A percentile compares a stretch with the other conserved stretches of the same genome.
Conservation (phyloP, 257 asterid species). For the Solanum pinnatisectum region DNA sequence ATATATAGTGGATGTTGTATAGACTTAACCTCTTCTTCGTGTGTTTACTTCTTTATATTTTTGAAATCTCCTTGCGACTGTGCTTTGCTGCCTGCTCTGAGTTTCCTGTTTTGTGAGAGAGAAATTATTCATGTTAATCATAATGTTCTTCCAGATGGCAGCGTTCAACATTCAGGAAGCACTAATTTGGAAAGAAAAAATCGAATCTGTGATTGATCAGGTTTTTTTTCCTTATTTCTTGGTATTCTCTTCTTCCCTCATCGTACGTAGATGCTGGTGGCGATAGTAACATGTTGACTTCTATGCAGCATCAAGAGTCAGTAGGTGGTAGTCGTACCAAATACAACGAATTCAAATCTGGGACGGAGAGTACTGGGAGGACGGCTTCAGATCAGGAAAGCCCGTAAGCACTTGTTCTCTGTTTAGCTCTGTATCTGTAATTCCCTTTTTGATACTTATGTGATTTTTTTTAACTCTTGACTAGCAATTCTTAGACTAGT, state of each 20-base stretch:
- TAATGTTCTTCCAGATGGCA: constrained; percentile 64
- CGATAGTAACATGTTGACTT: constrained; percentile 6
- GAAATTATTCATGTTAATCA: neutral
- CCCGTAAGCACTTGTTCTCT: constrained; percentile 44
- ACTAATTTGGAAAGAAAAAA: constrained; percentile 75
- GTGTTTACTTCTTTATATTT: neutral
- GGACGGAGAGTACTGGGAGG: constrained; percentile 42
- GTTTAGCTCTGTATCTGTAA: neutral
- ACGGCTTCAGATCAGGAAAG: constrained; percentile 77
- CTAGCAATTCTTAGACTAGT: neutral
- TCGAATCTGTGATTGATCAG: constrained; percentile 86
- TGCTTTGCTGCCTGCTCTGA: neutral
- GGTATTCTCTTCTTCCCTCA: neutral
- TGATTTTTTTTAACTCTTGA: neutral
- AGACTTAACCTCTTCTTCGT: neutral
- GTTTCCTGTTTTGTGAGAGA: neutral
- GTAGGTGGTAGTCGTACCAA: constrained; percentile 51
- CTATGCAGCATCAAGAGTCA: constrained; percentile 70
- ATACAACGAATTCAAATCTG: constrained; percentile 66
- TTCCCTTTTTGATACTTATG: neutral
- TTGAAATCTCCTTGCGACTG: neutral
- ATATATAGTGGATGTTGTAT: neutral
- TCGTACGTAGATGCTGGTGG: neutral
- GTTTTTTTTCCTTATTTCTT: constrained; percentile 12
- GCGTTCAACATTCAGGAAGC: constrained; percentile 96